phyloP scores from a whole-genome alignment of 192 early-diverging fungal species.

The Lobulomyces angularis region DNA sequence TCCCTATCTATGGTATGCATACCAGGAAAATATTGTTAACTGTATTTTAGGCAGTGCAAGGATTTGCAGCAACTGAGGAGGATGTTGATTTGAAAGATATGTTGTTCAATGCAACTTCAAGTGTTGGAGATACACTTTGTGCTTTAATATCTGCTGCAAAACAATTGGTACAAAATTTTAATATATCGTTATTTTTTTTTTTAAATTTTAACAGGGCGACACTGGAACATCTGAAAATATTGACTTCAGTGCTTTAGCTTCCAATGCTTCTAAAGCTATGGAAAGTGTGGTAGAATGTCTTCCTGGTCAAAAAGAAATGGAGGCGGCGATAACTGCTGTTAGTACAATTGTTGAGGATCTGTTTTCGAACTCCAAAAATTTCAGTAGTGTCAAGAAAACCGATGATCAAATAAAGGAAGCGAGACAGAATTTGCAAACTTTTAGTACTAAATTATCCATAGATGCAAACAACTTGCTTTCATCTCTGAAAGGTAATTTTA shows the following conservation, averaged over 20 bases:
- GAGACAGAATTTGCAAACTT: no score
- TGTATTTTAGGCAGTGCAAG: no score
- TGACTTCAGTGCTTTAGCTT: conserved; percentile 13
- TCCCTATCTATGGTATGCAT: conserved; percentile 12
- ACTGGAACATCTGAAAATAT: no score
- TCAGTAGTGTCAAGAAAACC: no score
- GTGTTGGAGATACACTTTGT: conserved; percentile 17
- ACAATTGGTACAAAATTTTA: conserved; percentile 17
- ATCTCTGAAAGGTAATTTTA: no score
- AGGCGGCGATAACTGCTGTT: conserved; percentile 16
- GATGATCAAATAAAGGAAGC: no score
- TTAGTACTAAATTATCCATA: no score
- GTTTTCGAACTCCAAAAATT: conserved; percentile 26
- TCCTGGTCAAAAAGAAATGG: conserved; percentile 23
- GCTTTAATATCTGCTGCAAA: conserved; percentile 18
- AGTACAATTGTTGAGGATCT: conserved; percentile 22
- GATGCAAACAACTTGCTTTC: no score
- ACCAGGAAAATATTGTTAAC: no score
- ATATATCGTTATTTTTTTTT: no score
- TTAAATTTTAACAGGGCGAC: not conserved
- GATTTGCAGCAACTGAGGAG: conserved; percentile 13
- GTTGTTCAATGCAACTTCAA: conserved; percentile 16
- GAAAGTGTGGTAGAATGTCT: conserved; percentile 9
- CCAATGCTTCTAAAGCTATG: conserved; percentile 3
- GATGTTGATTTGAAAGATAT: conserved; percentile 13